phyloP scores from a whole-genome alignment of 805 yeast species.

The Pichia rugopelliculosa region DNA sequence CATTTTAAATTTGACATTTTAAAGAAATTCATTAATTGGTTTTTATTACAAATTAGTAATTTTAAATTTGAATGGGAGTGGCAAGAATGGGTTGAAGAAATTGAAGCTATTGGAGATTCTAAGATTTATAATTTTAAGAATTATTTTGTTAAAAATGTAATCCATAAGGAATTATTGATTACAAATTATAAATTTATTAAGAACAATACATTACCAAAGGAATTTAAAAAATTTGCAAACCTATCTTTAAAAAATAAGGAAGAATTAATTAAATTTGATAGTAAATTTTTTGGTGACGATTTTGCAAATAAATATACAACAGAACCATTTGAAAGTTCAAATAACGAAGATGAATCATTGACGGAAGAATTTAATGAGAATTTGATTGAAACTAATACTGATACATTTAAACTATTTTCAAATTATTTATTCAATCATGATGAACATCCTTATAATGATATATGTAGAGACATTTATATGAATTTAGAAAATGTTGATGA shows the following conservation, averaged over 20 bases:
- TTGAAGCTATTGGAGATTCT: slow-evolving; percentile 38
- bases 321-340: slow-evolving; percentile 11
- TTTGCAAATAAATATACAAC: slow-evolving; percentile 17
- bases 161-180: slow-evolving; percentile 76
- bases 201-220: slow-evolving; percentile 60
- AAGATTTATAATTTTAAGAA: slow-evolving; percentile 63
- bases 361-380: slow-evolving; percentile 14
- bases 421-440: slow-evolving; percentile 29
- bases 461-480: slow-evolving; percentile 27
- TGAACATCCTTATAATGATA: slow-evolving; percentile 27
- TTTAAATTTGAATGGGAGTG: slow-evolving; percentile 97
- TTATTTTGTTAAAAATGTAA: slow-evolving; percentile 66
- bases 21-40: slow-evolving; percentile 77
- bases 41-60: slow-evolving; percentile 85
- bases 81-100: slow-evolving; percentile 77
- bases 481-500: slow-evolving; percentile 27
- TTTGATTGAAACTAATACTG: slow-evolving; percentile 19
- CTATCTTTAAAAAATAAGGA: slow-evolving; percentile 32
- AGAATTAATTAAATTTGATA: slow-evolving; percentile 32
- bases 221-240: slow-evolving; percentile 43
- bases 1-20: slow-evolving; percentile 70
- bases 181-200: slow-evolving; percentile 63
- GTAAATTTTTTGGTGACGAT: slow-evolving; percentile 26
- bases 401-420: slow-evolving; percentile 25
- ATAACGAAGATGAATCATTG: slow-evolving; percentile 3